Base-by-base conservation (phyloP, 805 yeast species). In the Spathaspora passalidarum region DNA sequence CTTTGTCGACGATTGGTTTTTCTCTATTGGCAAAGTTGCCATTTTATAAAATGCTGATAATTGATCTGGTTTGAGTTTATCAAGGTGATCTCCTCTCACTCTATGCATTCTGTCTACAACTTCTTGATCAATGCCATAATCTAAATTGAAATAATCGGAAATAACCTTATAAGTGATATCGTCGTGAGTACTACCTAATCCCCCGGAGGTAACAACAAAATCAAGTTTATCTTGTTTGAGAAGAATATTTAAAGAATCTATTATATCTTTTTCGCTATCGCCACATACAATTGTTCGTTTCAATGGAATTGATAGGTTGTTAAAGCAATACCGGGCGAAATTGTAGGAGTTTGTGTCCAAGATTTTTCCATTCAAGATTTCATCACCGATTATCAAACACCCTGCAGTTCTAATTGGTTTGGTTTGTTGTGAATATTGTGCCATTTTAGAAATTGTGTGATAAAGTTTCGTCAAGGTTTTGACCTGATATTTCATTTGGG, bases 111-210 rank as follows among this genome's bases (percentile, higher is more conserved):
- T 68, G 2, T 66, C 72, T 16, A 79, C 84, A 2, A 88, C 81
- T 23, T 74, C 81, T 19, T 64, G 55, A 60, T 89, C 84, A 14
- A 83, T 59, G 38, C 60, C 62, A 47, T 81, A 62, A 0, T 76
- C 75, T 6, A 86, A 57, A 1, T 63, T 63, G 51, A 73, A 88
- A 6, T 86, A 85, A 52, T 75, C 76, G 1, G 92, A 88, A n/a
- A 89, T 61, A 1, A 87, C 73, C 43, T 79, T 81, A 61, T 89
- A 89, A 0, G 96, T 88, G 49, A 89, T 84, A 60, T 89, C 97
- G 59, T 89, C 96, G 55, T 88, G 96, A 0, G 96, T 89, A 4
- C 96, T 87, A 0, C 97, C 97, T 48, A 89, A 87, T 1, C 75
- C 84, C 25, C 88, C 86, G 45, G 85, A 75, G 1, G 95, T 87